Base-by-base conservation (phyloP, 768 basidiomycete genomes). In the Coprinopsis sp. region DNA sequence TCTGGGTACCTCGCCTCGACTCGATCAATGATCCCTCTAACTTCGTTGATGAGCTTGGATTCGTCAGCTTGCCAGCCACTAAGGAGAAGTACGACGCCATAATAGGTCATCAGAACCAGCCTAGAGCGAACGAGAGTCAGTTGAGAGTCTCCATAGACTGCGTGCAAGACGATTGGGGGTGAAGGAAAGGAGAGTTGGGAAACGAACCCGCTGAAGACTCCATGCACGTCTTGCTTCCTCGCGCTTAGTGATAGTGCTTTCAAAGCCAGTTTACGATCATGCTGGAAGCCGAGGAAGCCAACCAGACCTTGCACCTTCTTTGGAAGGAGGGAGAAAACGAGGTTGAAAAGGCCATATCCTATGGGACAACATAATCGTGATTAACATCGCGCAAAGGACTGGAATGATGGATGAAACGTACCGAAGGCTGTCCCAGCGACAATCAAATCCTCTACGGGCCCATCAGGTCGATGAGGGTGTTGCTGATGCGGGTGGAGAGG, bases 51-150 rank as follows among this genome's bases (percentile, higher is more conserved):
- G 6, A 85, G 80, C 33, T 76, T 74, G 31, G 68, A 67, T 57
- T 84, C 84, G 50, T 91, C 79, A 1, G 87, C 86, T 57, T 87
- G 87, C 54, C 81, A 91, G 1, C 88, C 88, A 4, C 82, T 70
- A 24, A 87, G 58, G 0, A 86, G 73, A 2, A 90, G 70, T 4
- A 89, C 77, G 41, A 82, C 73, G 22, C 87, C 84, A 44, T 86
- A 70, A 57, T 89, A 90, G 3, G 85, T 84, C 85, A 91, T 90
- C 6, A 91, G 63, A 0, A 85, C 77, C n/a, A 91, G 66, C 12
- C 84, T 85, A 46, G 14, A n/a, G n/a, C n/a, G n/a, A n/a, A n/a
- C n/a, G n/a, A n/a, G n/a, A n/a, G n/a, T n/a, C n/a, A n/a, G n/a
- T n/a, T n/a, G n/a, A n/a, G n/a, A n/a, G n/a, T n/a, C n/a, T n/a